Evolutionary conservation across 129 eudicot genomes (phyloP), one percentile per base, ranked within the genome.

Genomic region (Pulicaria dysenterica): DNA sequence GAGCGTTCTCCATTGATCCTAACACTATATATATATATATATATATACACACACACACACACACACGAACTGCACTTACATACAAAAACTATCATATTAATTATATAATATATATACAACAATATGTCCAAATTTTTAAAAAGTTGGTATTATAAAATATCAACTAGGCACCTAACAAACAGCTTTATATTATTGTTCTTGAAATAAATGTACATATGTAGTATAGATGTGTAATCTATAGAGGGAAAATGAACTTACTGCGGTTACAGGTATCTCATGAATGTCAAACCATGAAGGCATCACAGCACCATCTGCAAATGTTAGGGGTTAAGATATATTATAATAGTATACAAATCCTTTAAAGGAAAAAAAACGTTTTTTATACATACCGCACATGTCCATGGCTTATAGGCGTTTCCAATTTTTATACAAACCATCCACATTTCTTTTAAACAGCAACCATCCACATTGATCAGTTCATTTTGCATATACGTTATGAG

Each of bases 221-320:
- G 31, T 24, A 24, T 24, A 24, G 31, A 24, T 0, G 31, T 24
- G 31, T 24, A 24, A 24, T 0, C 31, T 24, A 24, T 24, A 7
- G 7, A 51, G 41, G 69, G 59, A 40, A 61, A 69, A 14, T 13
- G 47, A 77, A 64, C 99, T 84, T 85, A 95, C 99, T 51, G 89
- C 83, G 31, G 97, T 81, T 49, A 95, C 74, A 13, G 99, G 99
- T 72, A 95, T 81, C 83, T 90, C 99, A 50, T 42, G 91, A 81
- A 94, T 73, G 84, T 94, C 99, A 49, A 94, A 94, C 99, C 99
- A 94, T 9, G 99, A 90, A 72, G 91, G 91, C 99, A 90, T 95
- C 73, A 86, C 85, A 64, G 85, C 69, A 73, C 99, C 99, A 95
- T 86, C 99, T 95, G 69, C 67, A 88, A 79, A 40, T 37, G 54